These are phyloP conservation scores for Boletus reticuloceps DNA, from an alignment of 768 basidiomycete genomes.

Conservation along the genomic window DNA sequence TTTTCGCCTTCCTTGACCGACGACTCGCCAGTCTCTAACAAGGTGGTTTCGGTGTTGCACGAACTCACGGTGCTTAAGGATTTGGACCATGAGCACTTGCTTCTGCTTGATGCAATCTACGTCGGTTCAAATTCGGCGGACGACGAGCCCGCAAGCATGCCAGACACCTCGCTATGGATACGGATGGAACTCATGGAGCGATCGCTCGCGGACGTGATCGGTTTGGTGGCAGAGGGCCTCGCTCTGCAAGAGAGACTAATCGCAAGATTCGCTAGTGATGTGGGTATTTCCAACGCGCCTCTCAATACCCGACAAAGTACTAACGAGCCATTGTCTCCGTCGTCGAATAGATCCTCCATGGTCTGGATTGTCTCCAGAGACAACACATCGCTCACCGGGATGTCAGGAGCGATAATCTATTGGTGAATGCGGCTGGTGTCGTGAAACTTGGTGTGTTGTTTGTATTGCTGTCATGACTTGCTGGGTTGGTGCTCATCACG, in stretches of 20 bases:
- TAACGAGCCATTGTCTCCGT: background rate
- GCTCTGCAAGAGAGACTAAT: slow-evolving; percentile 66
- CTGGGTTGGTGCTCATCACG: background rate
- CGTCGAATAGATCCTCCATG: slow-evolving; percentile 53
- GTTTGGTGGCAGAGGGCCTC: slow-evolving; percentile 58
- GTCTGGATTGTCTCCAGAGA: slow-evolving; percentile 61
- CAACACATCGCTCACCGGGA: slow-evolving; percentile 79
- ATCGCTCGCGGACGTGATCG: slow-evolving; percentile 79
- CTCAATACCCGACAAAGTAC: background rate
- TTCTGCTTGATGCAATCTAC: slow-evolving; percentile 69
- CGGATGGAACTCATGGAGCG: slow-evolving; percentile 90
- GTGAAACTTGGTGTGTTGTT: slow-evolving; percentile 66
- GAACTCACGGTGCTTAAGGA: slow-evolving; percentile 62
- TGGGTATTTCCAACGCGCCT: slow-evolving; percentile 38
- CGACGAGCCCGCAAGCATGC: background rate
- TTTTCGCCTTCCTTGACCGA: slow-evolving; percentile 11
- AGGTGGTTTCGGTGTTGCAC: slow-evolving; percentile 58
- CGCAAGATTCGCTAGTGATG: slow-evolving; percentile 74
- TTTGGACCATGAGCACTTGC: slow-evolving; percentile 57
- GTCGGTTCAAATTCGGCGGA: slow-evolving; percentile 43
- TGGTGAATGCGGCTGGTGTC: slow-evolving; percentile 65
- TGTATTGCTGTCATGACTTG: background rate
- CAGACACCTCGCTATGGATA: slow-evolving; percentile 74
- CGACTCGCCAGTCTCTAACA: slow-evolving; percentile 45
- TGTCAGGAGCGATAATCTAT: slow-evolving; percentile 78